Base-by-base conservation (phyloP, 78 protist species). In the Anaeramoeba flamelloides region DNA sequence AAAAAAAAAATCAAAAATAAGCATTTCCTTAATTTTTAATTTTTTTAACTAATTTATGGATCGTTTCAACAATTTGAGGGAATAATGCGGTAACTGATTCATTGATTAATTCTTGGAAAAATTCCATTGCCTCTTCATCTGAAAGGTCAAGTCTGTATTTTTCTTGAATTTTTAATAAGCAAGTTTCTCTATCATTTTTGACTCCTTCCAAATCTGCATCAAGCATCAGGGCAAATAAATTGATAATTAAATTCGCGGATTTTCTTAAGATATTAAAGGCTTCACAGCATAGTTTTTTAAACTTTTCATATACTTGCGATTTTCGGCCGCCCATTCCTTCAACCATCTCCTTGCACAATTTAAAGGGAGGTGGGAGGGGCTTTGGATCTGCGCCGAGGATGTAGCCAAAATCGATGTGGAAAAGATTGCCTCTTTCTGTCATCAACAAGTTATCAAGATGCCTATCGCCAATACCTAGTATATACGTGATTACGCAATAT, bases 251-350 rank as follows among this genome's bases (percentile, higher is more conserved):
- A 40, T 87, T 84, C 1, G 95, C 83, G 0, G 87, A 78, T 75
- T 90, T 88, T 33, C 98, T 86, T 30, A 95, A 81, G 39, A 95
- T 91, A 82, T 86, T 90, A 88, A 84, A 95, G 2, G 96, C 86
- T 77, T 77, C 75, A 36, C 81, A n/a, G 12, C 33, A 64, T 37
- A 12, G 8, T 79, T 39, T 30, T 1, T 1, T 32, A 41, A 41
- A 40, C 12, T 33, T 12, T 39, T 1, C 33, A 1, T 33, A 1
- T 53, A 26, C 69, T 53, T 53, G 34, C 8, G 34, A 26, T 26
- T 53, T 17, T 53, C 69, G 69, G 17, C 17, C 69, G 8, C 69
- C 69, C 69, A 53, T 53, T 53, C 34, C 69, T 26, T 26, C 69
- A 26, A 53, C 69, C 69, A 53, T 53, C 69, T 53, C 69, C 17